Evolutionary conservation across 768 basidiomycete genomes (phyloP), one percentile per base, ranked within the genome.

Genomic region (Leccinum olivaceopallidum): DNA sequence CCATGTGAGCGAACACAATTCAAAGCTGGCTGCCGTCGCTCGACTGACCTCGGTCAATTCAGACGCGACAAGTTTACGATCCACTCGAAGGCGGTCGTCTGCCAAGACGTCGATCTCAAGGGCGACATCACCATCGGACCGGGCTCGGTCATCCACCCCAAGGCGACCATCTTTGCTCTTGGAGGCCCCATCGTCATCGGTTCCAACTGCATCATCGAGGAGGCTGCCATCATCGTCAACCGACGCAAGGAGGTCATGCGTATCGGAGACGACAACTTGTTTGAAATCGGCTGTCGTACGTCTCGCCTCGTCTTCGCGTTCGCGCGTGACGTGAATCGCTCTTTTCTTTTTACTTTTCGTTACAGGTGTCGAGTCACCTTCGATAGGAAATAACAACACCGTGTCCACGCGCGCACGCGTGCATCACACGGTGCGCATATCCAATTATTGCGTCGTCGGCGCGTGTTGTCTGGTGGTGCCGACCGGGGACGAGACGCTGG

Each of bases 111-210:
- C 32, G 95, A 98, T 63, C 81, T 98, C 66, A 92, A 93, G 71
- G 96, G 97, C 55, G 90, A 95, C 68, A 91, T 96, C 57, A 95
- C 94, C 20, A 90, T 99, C 59, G 95, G 94, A 28, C 81, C 91
- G 71, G 90, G 92, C 86, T 89, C 89, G 0, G 87, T 98, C 57
- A 85, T 98, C 22, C 95, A 98, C 65, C 95, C 96, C 0, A 94
- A 95, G 71, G 94, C 92, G 1, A 93, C 93, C 24, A 92, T 98
- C 60, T 90, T 95, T 67, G 95, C 95, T 14, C 84, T 94, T 58
- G 88, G 86, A 9, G 95, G 94, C 0, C 91, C 94, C 3, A 95
- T 99, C 64, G 81, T 94, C 50, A 89, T 99, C 56, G 96, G 95
- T 14, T 79, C 84, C 22, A 85, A 89, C 56, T 95, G 93, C 70